Conservation (phyloP, 177 flowering plant species). For the Vitis hybrid region DNA sequence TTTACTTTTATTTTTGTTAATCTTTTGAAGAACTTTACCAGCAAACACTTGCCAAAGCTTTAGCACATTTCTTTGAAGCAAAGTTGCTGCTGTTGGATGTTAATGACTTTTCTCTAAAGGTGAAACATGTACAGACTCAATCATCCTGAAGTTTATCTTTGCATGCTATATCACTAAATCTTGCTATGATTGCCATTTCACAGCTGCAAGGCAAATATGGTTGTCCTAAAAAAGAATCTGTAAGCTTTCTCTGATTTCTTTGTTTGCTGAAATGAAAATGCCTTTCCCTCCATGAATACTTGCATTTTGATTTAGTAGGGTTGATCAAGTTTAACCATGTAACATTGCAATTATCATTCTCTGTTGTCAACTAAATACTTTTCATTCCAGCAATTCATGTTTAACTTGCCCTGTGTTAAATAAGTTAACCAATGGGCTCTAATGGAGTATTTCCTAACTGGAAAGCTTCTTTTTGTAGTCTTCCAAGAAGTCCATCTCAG, state of each 20-base stretch:
- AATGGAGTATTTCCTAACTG: conserved; percentile 3
- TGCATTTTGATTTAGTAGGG: not conserved
- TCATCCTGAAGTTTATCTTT: not conserved
- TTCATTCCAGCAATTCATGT: not conserved
- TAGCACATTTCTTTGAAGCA: conserved; percentile 64
- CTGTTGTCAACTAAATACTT: not conserved
- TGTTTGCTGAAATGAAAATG: not conserved
- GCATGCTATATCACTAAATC: not conserved
- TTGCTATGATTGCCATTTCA: conserved; percentile 5
- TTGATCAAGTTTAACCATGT: not conserved
- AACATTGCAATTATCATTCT: not conserved
- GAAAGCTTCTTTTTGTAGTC: conserved; percentile 29
- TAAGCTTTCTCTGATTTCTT: conserved; percentile 28
- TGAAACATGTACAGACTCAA: conserved; percentile 8
- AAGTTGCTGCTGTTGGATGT: conserved; percentile 66
- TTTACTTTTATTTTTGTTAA: conserved; percentile 3
- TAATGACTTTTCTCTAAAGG: conserved; percentile 66
- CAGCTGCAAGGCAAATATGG: conserved; percentile 80
- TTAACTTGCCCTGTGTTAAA: not conserved
- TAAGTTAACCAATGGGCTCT: not conserved
- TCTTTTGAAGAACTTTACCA: conserved; percentile 58
- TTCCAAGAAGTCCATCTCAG: conserved; percentile 54
- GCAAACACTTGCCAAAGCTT: conserved; percentile 75
- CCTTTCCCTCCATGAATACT: not conserved
- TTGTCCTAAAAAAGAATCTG: conserved; percentile 43